Evolutionary conservation across 202 grass and related monocot genomes (phyloP).

Genomic region (Panicum virgatum): DNA sequence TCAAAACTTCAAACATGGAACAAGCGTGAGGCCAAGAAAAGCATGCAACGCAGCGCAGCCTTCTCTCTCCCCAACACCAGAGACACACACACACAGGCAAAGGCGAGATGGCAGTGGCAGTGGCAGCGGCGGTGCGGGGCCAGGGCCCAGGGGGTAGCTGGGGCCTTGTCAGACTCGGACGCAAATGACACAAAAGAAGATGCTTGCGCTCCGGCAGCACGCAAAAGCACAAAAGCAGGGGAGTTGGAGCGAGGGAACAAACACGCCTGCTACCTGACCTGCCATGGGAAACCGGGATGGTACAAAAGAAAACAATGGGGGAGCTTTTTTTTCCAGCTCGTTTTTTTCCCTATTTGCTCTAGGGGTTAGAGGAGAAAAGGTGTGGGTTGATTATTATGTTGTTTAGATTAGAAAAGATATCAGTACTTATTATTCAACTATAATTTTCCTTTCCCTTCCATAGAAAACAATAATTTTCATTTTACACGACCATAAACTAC

Average conservation of each 20-base stretch:
- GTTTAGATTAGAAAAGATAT: neutral
- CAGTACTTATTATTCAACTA: no score
- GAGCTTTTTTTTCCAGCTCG: neutral
- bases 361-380: neutral
- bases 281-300: constrained; percentile 44
- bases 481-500: no score
- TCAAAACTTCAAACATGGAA: constrained; percentile 52
- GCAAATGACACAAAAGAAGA: constrained; percentile 74
- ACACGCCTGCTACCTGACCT: constrained; percentile 71
- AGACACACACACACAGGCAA: neutral
- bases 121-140: neutral
- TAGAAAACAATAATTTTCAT: no score
- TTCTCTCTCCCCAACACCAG: constrained; percentile 40
- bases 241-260: constrained; percentile 49
- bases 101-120: constrained; percentile 12
- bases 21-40: constrained; percentile 55
- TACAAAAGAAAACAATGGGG: neutral
- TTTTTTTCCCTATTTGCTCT: neutral
- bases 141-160: neutral
- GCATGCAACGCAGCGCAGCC: constrained; percentile 48
- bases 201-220: constrained; percentile 55
- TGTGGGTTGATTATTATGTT: neutral
- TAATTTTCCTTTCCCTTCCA: no score
- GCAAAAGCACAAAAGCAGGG: constrained; percentile 47
- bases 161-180: constrained; percentile 47